Conservation (phyloP, 1,284 basidiomycete species). For the Fistulina hepatica region DNA sequence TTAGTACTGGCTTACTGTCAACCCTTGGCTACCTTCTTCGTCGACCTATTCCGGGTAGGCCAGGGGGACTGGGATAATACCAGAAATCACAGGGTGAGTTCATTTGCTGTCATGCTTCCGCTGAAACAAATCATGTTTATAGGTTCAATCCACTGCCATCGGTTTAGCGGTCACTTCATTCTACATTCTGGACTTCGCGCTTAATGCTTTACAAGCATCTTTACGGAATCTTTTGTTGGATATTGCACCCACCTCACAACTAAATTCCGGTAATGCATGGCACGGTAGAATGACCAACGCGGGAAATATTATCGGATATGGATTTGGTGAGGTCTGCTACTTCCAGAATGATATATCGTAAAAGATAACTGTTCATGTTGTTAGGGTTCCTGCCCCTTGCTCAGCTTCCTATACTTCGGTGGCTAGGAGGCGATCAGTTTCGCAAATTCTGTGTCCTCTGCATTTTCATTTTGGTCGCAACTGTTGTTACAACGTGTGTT, state of each 20-base stretch:
- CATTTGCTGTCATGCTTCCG: background rate
- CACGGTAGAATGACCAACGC: constrained; percentile 91
- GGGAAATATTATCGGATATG: constrained; percentile 90
- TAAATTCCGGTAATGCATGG: constrained; percentile 95
- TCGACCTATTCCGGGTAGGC: constrained; percentile 69
- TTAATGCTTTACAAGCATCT: constrained; percentile 92
- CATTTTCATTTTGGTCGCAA: constrained; percentile 66
- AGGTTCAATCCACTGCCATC: constrained; percentile 69
- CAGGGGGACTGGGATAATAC: constrained; percentile 86
- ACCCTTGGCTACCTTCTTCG: constrained; percentile 62
- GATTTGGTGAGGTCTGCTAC: constrained; percentile 50
- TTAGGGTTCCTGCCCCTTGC: constrained; percentile 79
- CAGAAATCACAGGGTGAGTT: constrained; percentile 45
- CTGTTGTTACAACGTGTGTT: constrained; percentile 82
- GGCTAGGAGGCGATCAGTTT: constrained; percentile 91
- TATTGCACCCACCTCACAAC: constrained; percentile 75
- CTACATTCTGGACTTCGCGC: constrained; percentile 88
- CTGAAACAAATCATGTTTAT: constrained; percentile 1
- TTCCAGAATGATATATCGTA: background rate
- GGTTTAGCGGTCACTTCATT: constrained; percentile 84
- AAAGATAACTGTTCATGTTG: background rate
- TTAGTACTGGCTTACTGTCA: constrained; percentile 80
- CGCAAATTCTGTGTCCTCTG: constrained; percentile 89
- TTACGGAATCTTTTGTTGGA: constrained; percentile 88
- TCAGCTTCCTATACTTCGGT: constrained; percentile 59